phyloP scores from a whole-genome alignment of 768 basidiomycete genomes.

The Ramaria sp. region DNA sequence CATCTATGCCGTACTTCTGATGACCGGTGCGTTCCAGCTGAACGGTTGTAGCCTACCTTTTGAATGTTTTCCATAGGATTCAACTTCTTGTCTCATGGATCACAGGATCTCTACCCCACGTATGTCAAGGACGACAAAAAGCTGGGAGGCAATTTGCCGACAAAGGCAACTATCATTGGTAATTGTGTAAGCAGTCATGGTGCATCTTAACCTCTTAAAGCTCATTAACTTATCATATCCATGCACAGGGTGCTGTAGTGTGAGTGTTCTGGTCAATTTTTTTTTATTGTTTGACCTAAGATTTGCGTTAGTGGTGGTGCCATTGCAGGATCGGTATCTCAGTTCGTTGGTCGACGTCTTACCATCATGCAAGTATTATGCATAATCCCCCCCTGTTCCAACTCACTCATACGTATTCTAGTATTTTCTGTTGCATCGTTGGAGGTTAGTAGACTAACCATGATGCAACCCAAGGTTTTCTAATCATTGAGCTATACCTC shows the following conservation, averaged over 20 bases:
- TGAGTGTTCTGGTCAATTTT: slow-evolving; percentile 16
- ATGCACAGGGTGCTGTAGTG: slow-evolving; percentile 31
- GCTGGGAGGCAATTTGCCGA: slow-evolving; percentile 45
- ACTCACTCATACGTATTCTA: slow-evolving; percentile 17
- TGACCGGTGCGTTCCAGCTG: slow-evolving; percentile 36
- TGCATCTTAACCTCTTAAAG: not conserved
- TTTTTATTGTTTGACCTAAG: not conserved
- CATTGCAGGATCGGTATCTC: slow-evolving; percentile 61
- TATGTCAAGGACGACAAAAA: slow-evolving; percentile 56
- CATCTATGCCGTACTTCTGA: slow-evolving; percentile 74
- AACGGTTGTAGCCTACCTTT: not conserved
- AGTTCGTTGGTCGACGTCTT: slow-evolving; percentile 74
- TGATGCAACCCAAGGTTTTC: not conserved
- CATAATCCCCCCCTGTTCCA: not conserved
- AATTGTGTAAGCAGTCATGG: slow-evolving; percentile 38
- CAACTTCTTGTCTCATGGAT: slow-evolving; percentile 71
- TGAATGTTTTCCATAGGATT: slow-evolving; percentile 30
- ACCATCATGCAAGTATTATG: slow-evolving; percentile 44
- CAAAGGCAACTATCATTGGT: slow-evolving; percentile 74
- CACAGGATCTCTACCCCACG: slow-evolving; percentile 72
- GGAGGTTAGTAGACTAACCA: slow-evolving; percentile 22
- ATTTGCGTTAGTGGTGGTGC: slow-evolving; percentile 40
- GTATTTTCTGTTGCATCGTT: slow-evolving; percentile 43
- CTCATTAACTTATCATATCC: not conserved
- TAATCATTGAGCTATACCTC: not conserved